phyloP scores from a whole-genome alignment of 1,284 basidiomycete species.

The Wolfiporia cocos region DNA sequence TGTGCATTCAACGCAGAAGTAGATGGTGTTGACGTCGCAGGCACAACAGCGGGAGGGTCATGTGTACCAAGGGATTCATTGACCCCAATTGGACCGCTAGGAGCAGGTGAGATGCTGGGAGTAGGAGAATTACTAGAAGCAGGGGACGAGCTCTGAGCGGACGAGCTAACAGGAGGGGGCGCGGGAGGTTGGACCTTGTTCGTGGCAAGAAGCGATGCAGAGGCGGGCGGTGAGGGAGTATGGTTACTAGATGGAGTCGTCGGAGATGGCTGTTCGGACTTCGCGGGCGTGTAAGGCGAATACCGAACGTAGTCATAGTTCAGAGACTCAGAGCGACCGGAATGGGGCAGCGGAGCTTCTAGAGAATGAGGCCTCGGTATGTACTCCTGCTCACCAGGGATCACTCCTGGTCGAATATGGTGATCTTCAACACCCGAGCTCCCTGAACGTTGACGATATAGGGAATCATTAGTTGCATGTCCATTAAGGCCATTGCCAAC shows the following conservation, averaged over 20 bases:
- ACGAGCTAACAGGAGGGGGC: no score
- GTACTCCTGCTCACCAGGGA: constrained; percentile 10
- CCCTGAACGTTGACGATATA: constrained; percentile 11
- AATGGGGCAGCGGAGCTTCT: constrained; percentile 10
- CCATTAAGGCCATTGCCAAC: constrained; percentile 20
- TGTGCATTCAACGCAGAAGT: constrained; percentile 12
- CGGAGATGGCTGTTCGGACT: no score
- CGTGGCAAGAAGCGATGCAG: not conserved
- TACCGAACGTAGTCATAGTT: not conserved
- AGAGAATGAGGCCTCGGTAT: constrained; percentile 16
- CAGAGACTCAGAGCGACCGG: not conserved
- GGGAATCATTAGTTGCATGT: constrained; percentile 16
- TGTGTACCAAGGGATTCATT: no score
- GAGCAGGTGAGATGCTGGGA: no score
- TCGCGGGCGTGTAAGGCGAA: no score
- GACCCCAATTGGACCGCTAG: no score
- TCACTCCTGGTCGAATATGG: constrained; percentile 13
- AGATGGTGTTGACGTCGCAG: constrained; percentile 2
- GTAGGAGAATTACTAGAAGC: no score
- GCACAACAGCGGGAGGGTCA: no score
- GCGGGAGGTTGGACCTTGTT: not conserved
- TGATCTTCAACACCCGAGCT: constrained; percentile 7
- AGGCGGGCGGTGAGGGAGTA: constrained; percentile 1
- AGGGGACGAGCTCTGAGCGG: no score
- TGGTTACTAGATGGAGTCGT: no score